Evolutionary conservation across 768 basidiomycete species (phyloP), one percentile per base, ranked within the genome.

Genomic region (Pleurotus eryngii): DNA sequence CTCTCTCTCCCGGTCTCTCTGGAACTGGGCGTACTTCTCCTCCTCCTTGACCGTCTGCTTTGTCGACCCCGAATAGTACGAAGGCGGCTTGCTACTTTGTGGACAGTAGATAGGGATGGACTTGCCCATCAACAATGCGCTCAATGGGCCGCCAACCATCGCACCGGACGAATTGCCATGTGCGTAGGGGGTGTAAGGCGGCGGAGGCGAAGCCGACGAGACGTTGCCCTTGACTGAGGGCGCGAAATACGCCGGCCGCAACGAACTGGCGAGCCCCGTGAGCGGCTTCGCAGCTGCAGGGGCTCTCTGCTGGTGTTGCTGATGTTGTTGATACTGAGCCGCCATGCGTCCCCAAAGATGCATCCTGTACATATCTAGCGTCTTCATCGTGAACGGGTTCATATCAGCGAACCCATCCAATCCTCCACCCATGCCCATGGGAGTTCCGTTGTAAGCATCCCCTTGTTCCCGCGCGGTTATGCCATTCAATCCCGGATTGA

Each of bases 311-410:
- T 73, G 69, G 26, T 72, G 71, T n/a, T 77, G 68, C 55, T 75
- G 68, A 59, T 70, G 58, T 61, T 67, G 55, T 42, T 74, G 74
- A 20, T 83, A 88, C 62, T 92, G 92, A 30, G 84, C 79, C 0
- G 92, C 92, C 85, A 96, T 90, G 73, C 89, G 84, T 35, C 86
- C 83, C 95, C 94, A 96, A 0, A 97, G 77, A 60, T 96, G 94
- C 90, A 94, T 94, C 42, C 94, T 82, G 67, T 88, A 88, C 68
- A 86, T 82, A 72, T 95, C 93, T 62, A 95, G 75, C 1, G 82
- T 85, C 77, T 92, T 94, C 78, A 95, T 82, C 2, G 89, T 94
- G 71, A 95, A 95, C 11, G 87, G 85, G 61, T 91, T 92, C 60
- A 77, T 68, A 62, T 95, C 92, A 20, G 86, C 77, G 71, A 92